phyloP scores from a whole-genome alignment of 192 early-diverging fungal species.

The Cetraspora pellucida region DNA sequence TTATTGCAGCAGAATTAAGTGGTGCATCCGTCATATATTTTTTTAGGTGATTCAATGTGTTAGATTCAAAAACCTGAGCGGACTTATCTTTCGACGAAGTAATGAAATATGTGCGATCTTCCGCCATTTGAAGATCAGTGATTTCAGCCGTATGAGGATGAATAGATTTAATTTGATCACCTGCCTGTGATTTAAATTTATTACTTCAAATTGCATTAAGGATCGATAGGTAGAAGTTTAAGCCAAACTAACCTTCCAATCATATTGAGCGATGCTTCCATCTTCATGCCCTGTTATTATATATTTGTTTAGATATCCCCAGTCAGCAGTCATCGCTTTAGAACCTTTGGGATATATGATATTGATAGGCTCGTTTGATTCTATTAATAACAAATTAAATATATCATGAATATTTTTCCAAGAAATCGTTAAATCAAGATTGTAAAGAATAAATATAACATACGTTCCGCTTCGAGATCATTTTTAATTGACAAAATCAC shows the following conservation, averaged over 20 bases:
- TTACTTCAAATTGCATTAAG: background rate
- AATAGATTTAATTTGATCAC: slow-evolving; percentile 62
- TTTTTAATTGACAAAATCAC: slow-evolving; percentile 79
- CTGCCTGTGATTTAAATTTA: slow-evolving; percentile 53
- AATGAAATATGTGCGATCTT: slow-evolving; percentile 91
- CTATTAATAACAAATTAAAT: slow-evolving; percentile 36
- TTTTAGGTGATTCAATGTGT: slow-evolving; percentile 83
- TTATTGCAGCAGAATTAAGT: slow-evolving; percentile 91
- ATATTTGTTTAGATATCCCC: slow-evolving; percentile 91
- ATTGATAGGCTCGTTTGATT: slow-evolving; percentile 78
- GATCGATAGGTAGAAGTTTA: background rate
- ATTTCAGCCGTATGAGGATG: slow-evolving; percentile 74
- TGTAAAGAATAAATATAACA: background rate
- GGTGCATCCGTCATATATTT: slow-evolving; percentile 82
- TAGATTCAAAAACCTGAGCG: slow-evolving; percentile 85
- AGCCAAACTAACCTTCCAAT: slow-evolving; percentile 64
- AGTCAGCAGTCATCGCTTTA: slow-evolving; percentile 91
- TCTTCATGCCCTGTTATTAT: slow-evolving; percentile 95
- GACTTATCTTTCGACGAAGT: slow-evolving; percentile 95
- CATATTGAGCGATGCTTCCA: slow-evolving; percentile 86
- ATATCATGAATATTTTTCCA: background rate
- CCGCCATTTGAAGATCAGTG: slow-evolving; percentile 91
- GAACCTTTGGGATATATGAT: slow-evolving; percentile 72
- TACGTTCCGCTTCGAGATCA: slow-evolving; percentile 61
- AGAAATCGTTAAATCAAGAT: background rate